phyloP scores from a whole-genome alignment of 1,284 basidiomycete genomes.

The Golubevia pallescens region DNA sequence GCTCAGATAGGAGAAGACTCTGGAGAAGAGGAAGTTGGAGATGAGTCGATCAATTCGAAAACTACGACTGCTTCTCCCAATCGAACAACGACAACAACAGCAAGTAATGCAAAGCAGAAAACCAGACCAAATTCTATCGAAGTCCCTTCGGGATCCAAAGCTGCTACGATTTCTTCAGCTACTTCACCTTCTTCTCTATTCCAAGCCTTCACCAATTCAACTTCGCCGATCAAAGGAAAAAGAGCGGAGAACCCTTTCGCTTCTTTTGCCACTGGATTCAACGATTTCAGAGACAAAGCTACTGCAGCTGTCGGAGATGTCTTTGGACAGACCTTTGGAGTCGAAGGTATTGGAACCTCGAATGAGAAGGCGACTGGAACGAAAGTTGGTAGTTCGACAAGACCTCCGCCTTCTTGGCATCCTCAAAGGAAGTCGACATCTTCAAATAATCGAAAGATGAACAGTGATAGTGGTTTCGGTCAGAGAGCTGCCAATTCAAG shows the following conservation, averaged over 20 bases:
- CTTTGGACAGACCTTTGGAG: constrained; percentile 18
- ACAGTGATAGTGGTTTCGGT: constrained; percentile 15
- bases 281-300: constrained; percentile 41
- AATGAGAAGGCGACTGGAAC: neutral
- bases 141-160: neutral
- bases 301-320: constrained; percentile 39
- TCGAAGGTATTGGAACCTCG: constrained; percentile 9
- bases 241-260: constrained; percentile 29
- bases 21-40: constrained; percentile 66
- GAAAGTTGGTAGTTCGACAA: neutral
- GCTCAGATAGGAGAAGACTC: constrained; percentile 20
- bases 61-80: constrained; percentile 18
- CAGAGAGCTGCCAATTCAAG: constrained; percentile 25
- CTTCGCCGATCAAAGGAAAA: constrained; percentile 15
- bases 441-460: constrained; percentile 21
- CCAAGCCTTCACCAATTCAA: constrained; percentile 19
- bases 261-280: constrained; percentile 29
- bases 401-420: constrained; percentile 11
- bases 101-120: constrained; percentile 8
- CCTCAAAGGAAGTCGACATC: constrained; percentile 4
- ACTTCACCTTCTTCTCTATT: constrained; percentile 22
- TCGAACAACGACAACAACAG: constrained; percentile 12
- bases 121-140: constrained; percentile 9
- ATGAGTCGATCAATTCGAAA: constrained; percentile 47
- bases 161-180: neutral